Conservation (phyloP, 2,329 filamentous ascomycete genomes). For the Claviceps arundinis region DNA sequence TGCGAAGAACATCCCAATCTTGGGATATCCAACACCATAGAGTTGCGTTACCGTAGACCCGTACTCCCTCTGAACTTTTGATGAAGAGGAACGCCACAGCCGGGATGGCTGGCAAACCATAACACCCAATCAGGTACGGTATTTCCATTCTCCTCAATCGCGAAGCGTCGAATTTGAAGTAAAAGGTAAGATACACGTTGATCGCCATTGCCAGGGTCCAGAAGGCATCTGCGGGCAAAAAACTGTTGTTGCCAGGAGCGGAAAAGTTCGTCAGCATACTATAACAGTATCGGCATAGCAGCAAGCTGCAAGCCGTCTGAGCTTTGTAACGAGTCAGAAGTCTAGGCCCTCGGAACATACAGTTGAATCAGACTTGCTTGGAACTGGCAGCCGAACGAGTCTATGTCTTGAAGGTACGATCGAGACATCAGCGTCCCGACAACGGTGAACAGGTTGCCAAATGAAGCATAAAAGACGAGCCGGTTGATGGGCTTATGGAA, state of each 20-base stretch:
- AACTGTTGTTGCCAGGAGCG: conserved; percentile 38
- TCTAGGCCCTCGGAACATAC: conserved; percentile 31
- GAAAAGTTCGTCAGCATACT: conserved; percentile 2
- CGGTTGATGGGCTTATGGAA: conserved; percentile 84
- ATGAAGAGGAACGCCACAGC: conserved; percentile 57
- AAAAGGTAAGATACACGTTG: conserved; percentile 75
- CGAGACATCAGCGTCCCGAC: conserved; percentile 62
- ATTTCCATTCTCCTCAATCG: conserved; percentile 55
- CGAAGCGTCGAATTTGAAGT: conserved; percentile 54
- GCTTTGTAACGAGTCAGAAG: too few species aligned
- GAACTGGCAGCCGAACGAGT: conserved; percentile 49
- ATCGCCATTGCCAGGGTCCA: conserved; percentile 74
- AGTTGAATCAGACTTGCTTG: conserved; percentile 75
- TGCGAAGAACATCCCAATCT: conserved; percentile 57
- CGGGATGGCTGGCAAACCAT: conserved; percentile 59
- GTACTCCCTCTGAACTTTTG: conserved; percentile 32
- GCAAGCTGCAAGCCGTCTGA: background rate
- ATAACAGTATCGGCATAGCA: background rate
- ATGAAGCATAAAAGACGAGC: conserved; percentile 70
- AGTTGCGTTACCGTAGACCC: conserved; percentile 60
- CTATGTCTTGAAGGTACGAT: conserved; percentile 36
- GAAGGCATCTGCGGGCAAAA: conserved; percentile 61
- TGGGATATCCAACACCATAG: conserved; percentile 70
- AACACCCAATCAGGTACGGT: conserved; percentile 56
- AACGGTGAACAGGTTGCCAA: conserved; percentile 69